Evolutionary conservation across 148 eudicot genomes (phyloP).

Genomic region (Diospyros lotus): DNA sequence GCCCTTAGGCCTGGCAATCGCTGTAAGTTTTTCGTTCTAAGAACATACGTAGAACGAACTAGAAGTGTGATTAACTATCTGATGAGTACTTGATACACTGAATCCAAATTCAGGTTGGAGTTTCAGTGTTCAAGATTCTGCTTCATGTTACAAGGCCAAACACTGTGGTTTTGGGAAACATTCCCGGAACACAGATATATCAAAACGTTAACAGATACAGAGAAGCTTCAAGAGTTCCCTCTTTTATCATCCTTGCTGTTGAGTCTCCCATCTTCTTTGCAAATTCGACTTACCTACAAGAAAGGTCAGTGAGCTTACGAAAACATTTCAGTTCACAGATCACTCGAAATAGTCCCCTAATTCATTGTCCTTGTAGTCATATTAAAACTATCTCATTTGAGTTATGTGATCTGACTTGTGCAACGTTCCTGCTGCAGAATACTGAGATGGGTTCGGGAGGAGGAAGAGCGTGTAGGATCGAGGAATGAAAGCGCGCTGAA

Average conservation of each 20-base stretch:
- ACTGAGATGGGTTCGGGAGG: slow-evolving; percentile 86
- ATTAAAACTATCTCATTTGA: neutral
- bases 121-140: slow-evolving; percentile 85
- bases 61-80: too few species aligned
- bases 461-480: slow-evolving; percentile 63
- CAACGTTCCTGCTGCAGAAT: slow-evolving; percentile 40
- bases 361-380: neutral
- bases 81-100: neutral
- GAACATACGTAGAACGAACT: too few species aligned
- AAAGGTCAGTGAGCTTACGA: slow-evolving; percentile 42
- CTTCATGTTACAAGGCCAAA: slow-evolving; percentile 91
- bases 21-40: slow-evolving; percentile 48
- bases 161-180: slow-evolving; percentile 58
- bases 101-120: slow-evolving; percentile 49
- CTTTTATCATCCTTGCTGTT: slow-evolving; percentile 70
- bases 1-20: slow-evolving; percentile 78
- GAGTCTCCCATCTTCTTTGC: slow-evolving; percentile 97
- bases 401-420: neutral
- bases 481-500: slow-evolving; percentile 42
- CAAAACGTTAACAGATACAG: slow-evolving; percentile 65
- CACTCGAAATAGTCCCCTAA: too few species aligned
- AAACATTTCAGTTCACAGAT: too few species aligned
- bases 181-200: slow-evolving; percentile 80
- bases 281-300: slow-evolving; percentile 85
- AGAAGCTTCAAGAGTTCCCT: slow-evolving; percentile 68